Percentiles rank a stretch among this genome's conserved stretches.
phyloP scores from a whole-genome alignment of 2,329 filamentous ascomycete genomes.

The Colletotrichum lindemuthianum region DNA sequence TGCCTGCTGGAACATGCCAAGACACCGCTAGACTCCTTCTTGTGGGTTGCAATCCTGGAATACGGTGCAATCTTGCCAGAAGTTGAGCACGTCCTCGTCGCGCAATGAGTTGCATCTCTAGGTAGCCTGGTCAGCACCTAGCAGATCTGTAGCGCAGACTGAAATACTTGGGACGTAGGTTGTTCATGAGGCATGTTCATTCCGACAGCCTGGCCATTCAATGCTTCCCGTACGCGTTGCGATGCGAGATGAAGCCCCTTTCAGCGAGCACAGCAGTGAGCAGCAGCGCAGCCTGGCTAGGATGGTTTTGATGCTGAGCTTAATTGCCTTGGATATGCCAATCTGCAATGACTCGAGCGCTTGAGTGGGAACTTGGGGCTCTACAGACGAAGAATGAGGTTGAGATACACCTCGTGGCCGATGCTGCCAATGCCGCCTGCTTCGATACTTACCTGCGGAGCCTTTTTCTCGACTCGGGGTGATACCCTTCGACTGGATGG shows the following conservation, averaged over 20 bases:
- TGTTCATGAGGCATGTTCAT: constrained; percentile 27
- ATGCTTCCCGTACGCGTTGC: constrained; percentile 15
- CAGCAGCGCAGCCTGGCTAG: constrained; percentile 44
- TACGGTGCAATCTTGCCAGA: constrained; percentile 48
- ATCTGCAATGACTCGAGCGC: constrained; percentile 3
- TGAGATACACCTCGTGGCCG: neutral
- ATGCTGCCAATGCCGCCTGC: neutral
- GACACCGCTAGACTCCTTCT: constrained; percentile 44
- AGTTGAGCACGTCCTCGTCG: constrained; percentile 70
- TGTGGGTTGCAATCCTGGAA: constrained; percentile 43
- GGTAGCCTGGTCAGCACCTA: constrained; percentile 65
- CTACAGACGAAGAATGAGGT: constrained; percentile 1
- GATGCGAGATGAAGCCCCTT: constrained; percentile 20
- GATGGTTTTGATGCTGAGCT: constrained; percentile 26
- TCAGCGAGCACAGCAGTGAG: constrained; percentile 65
- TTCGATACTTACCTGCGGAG: constrained; percentile 13
- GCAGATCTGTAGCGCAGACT: constrained; percentile 39
- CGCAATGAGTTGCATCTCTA: constrained; percentile 53
- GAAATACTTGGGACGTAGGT: constrained; percentile 40
- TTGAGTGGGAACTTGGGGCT: neutral
- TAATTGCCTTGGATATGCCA: constrained; percentile 24
- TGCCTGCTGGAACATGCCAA: constrained; percentile 28
- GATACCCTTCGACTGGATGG: constrained; percentile 31
- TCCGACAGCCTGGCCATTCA: constrained; percentile 24
- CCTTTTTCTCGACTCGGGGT: constrained; percentile 31